Evolutionary conservation across 352 stramenopile genomes (phyloP).

Genomic region (Plasmopara viticola): DNA sequence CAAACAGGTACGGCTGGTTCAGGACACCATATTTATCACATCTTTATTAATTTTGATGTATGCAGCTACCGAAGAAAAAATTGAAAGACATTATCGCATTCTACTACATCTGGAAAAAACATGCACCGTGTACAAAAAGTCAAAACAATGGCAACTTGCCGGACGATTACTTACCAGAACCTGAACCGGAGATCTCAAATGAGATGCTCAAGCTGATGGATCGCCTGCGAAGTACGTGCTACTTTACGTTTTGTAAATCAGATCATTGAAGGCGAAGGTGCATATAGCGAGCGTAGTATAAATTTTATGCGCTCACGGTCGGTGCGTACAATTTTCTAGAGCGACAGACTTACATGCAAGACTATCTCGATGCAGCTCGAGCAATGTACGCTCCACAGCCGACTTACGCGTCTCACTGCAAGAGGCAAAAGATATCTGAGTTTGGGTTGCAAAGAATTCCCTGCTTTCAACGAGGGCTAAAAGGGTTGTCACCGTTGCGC

Average conservation of each 20-base stretch:
- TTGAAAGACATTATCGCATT: slow-evolving; percentile 65
- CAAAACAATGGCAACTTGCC: slow-evolving; percentile 28
- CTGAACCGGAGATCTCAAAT: slow-evolving; percentile 45
- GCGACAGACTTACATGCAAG: slow-evolving; percentile 56
- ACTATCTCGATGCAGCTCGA: slow-evolving; percentile 57
- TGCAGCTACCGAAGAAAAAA: slow-evolving; percentile 54
- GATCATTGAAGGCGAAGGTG: not conserved
- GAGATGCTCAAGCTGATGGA: slow-evolving; percentile 59
- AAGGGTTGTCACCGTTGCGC: slow-evolving; percentile 40
- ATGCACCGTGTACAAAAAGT: slow-evolving; percentile 39
- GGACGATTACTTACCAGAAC: slow-evolving; percentile 45
- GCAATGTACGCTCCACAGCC: slow-evolving; percentile 40
- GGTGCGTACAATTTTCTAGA: slow-evolving; percentile 23
- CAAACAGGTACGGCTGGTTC: slow-evolving; percentile 34
- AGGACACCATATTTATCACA: not conserved
- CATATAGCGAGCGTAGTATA: not conserved
- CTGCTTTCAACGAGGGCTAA: slow-evolving; percentile 45
- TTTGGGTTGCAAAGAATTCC: slow-evolving; percentile 50
- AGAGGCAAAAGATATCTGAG: slow-evolving; percentile 41
- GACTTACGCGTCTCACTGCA: slow-evolving; percentile 35
- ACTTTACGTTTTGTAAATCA: not conserved
- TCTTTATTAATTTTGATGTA: slow-evolving; percentile 1
- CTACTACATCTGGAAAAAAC: slow-evolving; percentile 87
- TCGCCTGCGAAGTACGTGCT: slow-evolving; percentile 48
- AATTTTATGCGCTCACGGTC: not conserved